These are phyloP conservation scores for Aurinia saxatilis DNA, from an alignment of 345 rosid genomes.

Conservation along the genomic window DNA sequence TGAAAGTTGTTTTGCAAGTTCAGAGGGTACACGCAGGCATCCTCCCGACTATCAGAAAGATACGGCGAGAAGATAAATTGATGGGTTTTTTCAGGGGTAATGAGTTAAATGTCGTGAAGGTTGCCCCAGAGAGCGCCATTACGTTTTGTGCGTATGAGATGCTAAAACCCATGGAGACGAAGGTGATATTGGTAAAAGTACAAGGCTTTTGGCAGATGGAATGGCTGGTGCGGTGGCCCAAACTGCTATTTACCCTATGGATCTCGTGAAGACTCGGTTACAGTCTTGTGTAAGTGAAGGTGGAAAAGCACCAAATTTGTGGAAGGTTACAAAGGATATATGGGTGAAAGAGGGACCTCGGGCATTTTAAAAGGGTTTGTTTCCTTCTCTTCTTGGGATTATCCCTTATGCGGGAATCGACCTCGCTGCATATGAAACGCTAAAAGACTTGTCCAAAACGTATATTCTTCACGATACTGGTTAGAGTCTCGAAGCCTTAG, in stretches of 20 bases:
- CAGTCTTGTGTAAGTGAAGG: constrained; percentile 63
- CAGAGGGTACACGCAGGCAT: constrained; percentile 56
- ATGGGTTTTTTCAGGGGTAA: constrained; percentile 87
- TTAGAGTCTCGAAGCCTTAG: constrained; percentile 17
- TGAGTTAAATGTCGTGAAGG: constrained; percentile 90
- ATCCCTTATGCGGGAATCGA: constrained; percentile 91
- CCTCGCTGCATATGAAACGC: constrained; percentile 82
- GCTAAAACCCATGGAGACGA: constrained; percentile 51
- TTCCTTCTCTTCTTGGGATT: constrained; percentile 95
- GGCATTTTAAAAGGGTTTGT: constrained; percentile 90
- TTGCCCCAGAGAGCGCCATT: constrained; percentile 96
- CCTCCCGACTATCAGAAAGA: constrained; percentile 58
- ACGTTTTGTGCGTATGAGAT: constrained; percentile 88
- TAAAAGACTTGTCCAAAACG: constrained; percentile 79
- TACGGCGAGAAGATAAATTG: constrained; percentile 68
- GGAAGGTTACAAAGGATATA: constrained; percentile 64
- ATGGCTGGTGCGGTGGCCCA: constrained; percentile 95
- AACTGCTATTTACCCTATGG: constrained; percentile 85
- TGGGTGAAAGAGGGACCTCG: constrained; percentile 91
- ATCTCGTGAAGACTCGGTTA: constrained; percentile 92
- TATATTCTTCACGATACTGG: constrained; percentile 72
- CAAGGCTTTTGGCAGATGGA: constrained; percentile 88
- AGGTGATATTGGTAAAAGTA: constrained; percentile 61
- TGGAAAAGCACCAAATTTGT: constrained; percentile 66
- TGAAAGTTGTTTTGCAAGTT: constrained; percentile 88